Conservation (phyloP, 2,329 filamentous ascomycete genomes). For the Verticillium zaregamsianum region DNA sequence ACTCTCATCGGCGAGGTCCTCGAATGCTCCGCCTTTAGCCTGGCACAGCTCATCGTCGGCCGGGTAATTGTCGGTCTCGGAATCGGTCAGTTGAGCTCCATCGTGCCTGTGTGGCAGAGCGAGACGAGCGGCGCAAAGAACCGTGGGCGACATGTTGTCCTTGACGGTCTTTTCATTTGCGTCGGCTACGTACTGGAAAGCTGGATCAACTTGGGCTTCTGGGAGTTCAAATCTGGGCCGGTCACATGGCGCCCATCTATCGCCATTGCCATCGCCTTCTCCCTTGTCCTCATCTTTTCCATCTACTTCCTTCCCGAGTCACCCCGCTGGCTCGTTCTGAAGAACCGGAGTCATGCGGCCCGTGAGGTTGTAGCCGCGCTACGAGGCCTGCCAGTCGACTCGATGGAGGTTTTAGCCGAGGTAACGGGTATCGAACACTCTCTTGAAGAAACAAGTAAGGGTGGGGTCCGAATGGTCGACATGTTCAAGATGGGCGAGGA, state of each 20-base stretch:
- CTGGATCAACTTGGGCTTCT: constrained; percentile 43
- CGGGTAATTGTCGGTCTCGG: constrained; percentile 48
- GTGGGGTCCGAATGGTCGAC: constrained; percentile 33
- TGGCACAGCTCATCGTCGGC: constrained; percentile 45
- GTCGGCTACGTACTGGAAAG: constrained; percentile 29
- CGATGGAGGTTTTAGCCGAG: constrained; percentile 33
- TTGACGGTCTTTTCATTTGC: constrained; percentile 20
- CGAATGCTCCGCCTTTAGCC: constrained; percentile 39
- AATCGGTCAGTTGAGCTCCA: constrained; percentile 29
- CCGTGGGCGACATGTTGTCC: constrained; percentile 36
- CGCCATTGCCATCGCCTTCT: constrained; percentile 27
- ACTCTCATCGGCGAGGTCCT: constrained; percentile 45
- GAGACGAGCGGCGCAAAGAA: constrained; percentile 33
- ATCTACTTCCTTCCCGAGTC: constrained; percentile 32
- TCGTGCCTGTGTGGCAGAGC: constrained; percentile 35
- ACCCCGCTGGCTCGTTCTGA: constrained; percentile 30
- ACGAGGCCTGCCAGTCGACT: constrained; percentile 30
- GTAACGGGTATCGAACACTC: constrained; percentile 43
- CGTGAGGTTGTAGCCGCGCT: constrained; percentile 29
- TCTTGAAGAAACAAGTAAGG: constrained; percentile 35
- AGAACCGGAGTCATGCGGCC: constrained; percentile 27
- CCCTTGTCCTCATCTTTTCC: constrained; percentile 23
- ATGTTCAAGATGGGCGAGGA: constrained; percentile 45
- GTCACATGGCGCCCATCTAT: constrained; percentile 29
- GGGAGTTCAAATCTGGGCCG: constrained; percentile 20